phyloP scores from a whole-genome alignment of 768 basidiomycete species.

The Russula sp. region DNA sequence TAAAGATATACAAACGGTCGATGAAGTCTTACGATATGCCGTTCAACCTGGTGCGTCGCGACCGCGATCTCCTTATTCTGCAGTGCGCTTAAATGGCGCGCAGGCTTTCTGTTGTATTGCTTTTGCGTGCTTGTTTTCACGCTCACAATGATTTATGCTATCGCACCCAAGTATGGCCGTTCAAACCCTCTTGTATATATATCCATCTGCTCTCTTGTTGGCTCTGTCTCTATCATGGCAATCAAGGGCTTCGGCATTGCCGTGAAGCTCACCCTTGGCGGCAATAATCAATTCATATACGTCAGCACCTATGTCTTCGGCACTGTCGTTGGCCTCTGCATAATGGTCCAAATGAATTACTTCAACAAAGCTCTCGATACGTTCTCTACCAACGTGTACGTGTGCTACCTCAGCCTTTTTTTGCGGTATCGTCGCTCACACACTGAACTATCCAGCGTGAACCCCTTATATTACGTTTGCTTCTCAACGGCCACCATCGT shows the following conservation, averaged over 20 bases:
- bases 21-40: constrained; percentile 90
- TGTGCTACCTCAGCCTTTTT: constrained; percentile 28
- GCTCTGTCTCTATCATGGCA: constrained; percentile 97
- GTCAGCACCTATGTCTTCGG: constrained; percentile 97
- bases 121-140: constrained; percentile 79
- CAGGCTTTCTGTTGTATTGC: constrained; percentile 91
- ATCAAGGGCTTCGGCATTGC: constrained; percentile 98
- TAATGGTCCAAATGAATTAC: constrained; percentile 92
- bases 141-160: constrained; percentile 79
- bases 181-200: constrained; percentile 89
- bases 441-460: constrained; percentile 59
- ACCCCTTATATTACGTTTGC: constrained; percentile 97
- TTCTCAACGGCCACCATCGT: constrained; percentile 93
- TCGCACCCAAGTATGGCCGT: constrained; percentile 84
- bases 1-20: constrained; percentile 87
- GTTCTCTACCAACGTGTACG: constrained; percentile 96
- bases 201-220: constrained; percentile 94
- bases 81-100: background rate
- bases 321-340: constrained; percentile 75
- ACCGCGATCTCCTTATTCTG: background rate
- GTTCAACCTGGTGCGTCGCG: constrained; percentile 76
- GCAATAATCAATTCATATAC: constrained; percentile 93
- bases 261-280: constrained; percentile 87
- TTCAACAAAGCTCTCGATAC: constrained; percentile 98
- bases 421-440: background rate